Evolutionary conservation across 129 eudicot genomes (phyloP), one percentile per base, ranked within the genome.

Genomic region (Artemisia annua): DNA sequence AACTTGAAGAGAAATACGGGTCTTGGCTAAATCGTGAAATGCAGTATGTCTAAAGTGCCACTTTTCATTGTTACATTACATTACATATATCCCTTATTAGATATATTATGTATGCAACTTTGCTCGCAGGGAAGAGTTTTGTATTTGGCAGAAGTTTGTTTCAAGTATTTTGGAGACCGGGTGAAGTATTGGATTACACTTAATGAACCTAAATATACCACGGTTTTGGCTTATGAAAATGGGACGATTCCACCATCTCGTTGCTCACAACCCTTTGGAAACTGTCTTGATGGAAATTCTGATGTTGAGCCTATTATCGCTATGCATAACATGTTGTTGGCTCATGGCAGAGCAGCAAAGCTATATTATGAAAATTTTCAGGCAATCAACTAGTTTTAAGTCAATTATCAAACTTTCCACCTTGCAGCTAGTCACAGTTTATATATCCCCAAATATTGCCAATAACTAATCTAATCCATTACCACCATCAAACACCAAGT

Each of bases 191-290:
- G 96, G 97, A 58, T 69, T 9, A 85, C 94, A 1, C 86, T 95
- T 69, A 95, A 90, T 4, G 99, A 95, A 61, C 97, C 99, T 55
- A 95, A 88, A 39, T 59, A 26, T 88, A 20, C 65, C 24, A 55
- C 81, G 12, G 75, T 73, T 20, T 52, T 71, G 69, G 96, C 80
- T 10, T 95, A 84, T 8, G 66, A 35, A 58, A 35, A 0, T 24
- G 97, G 93, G 11, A 2, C 0, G 0, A 80, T 46, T 75, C 99
- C 96, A 48, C 97, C 97, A 2, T 80, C 74, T 64, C 95, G 61
- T 67, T 92, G 98, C 66, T 92, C 96, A n/a, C 78, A 67, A 60
- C 96, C 97, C 52, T 89, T 88, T 46, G 97, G 89, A 11, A 71
- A 81, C 18, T 94, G 97, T 70, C 19, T 87, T 5, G 48, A 20